Percentiles rank a stretch among this genome's conserved stretches.
Evolutionary conservation across 208 protist species (phyloP).

Genomic region (Acanthamoeba sp.): DNA sequence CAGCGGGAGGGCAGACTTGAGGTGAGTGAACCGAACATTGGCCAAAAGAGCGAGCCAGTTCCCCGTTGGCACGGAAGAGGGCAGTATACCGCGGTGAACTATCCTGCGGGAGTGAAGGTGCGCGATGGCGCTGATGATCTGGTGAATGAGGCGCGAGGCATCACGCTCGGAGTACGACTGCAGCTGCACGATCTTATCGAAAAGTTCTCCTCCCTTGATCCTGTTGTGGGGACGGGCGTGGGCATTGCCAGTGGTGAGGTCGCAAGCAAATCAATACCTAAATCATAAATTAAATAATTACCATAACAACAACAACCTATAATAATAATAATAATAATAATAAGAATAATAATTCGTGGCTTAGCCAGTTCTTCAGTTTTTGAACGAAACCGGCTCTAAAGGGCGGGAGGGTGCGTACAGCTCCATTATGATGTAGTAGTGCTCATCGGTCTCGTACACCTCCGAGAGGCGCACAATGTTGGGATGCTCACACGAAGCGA

Average conservation of each 20-base stretch:
- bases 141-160: slow-evolving; percentile 79
- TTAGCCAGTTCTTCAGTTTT: background rate
- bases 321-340: background rate
- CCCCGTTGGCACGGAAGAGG: background rate
- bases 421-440: slow-evolving; percentile 72
- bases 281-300: too few species aligned
- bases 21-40: too few species aligned
- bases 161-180: slow-evolving; percentile 86
- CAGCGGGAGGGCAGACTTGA: too few species aligned
- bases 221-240: slow-evolving; percentile 24
- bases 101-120: slow-evolving; percentile 84
- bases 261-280: background rate
- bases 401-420: slow-evolving; percentile 8
- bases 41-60: too few species aligned
- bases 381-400: background rate
- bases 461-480: slow-evolving; percentile 70
- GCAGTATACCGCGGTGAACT: slow-evolving; percentile 82
- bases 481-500: slow-evolving; percentile 14
- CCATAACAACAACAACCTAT: background rate
- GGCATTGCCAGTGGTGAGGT: background rate
- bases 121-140: slow-evolving; percentile 82
- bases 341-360: background rate
- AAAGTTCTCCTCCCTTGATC: slow-evolving; percentile 87
- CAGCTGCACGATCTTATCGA: slow-evolving; percentile 86
- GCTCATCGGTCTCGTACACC: slow-evolving; percentile 56